Conservation (phyloP, 345 rosid species). For the Arabis hirsuta region DNA sequence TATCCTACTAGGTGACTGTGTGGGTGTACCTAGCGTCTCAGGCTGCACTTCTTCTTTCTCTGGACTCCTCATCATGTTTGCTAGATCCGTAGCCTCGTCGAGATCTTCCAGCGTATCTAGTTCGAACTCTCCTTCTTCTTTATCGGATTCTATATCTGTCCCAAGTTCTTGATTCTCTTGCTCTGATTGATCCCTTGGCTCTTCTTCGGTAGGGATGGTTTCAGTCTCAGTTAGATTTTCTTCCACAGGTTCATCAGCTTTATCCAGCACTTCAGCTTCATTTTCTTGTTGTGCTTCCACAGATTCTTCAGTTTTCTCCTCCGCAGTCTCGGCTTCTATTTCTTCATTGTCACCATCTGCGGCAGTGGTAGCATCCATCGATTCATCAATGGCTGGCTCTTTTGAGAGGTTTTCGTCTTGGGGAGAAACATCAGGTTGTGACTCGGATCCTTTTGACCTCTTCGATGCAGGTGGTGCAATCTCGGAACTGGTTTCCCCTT, state of each 20-base stretch:
- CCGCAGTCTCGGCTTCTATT: slow-evolving; percentile 61
- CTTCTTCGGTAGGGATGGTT: slow-evolving; percentile 49
- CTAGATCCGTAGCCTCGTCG: slow-evolving; percentile 55
- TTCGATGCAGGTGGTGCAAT: slow-evolving; percentile 56
- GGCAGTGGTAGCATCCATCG: slow-evolving; percentile 52
- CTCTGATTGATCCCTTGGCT: slow-evolving; percentile 52
- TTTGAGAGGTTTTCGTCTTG: slow-evolving; percentile 47
- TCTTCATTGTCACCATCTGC: slow-evolving; percentile 58
- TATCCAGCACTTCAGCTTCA: slow-evolving; percentile 51
- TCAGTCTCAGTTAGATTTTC: slow-evolving; percentile 59
- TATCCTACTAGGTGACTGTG: slow-evolving; percentile 65
- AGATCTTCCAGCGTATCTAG: slow-evolving; percentile 68
- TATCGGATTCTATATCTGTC: slow-evolving; percentile 66
- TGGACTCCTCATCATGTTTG: slow-evolving; percentile 53
- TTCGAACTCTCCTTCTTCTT: slow-evolving; percentile 86
- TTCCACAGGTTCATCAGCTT: slow-evolving; percentile 51
- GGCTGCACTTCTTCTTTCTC: slow-evolving; percentile 58
- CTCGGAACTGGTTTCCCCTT: slow-evolving; percentile 52
- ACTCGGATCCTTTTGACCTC: slow-evolving; percentile 63
- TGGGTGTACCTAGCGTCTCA: slow-evolving; percentile 55
- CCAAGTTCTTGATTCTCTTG: slow-evolving; percentile 54
- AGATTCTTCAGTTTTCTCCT: slow-evolving; percentile 57
- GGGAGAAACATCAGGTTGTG: slow-evolving; percentile 42
- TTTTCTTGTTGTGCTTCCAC: slow-evolving; percentile 52
- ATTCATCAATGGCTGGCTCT: slow-evolving; percentile 53